phyloP scores from a whole-genome alignment of 2,329 filamentous ascomycete species.

The Colletotrichum sp. region DNA sequence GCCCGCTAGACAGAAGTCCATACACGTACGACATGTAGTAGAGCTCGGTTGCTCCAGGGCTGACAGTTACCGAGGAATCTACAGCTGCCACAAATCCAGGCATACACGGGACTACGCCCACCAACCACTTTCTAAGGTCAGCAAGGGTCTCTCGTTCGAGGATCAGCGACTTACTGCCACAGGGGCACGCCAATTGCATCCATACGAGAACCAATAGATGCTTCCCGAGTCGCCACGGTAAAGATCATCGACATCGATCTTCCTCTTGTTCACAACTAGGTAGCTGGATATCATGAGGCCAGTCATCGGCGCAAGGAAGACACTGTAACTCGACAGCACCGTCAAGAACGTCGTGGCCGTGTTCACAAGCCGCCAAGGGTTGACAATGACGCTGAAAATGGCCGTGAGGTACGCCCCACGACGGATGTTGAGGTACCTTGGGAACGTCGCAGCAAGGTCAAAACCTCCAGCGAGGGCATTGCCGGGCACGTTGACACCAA shows the following conservation, averaged over 20 bases:
- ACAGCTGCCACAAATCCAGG: conserved; percentile 48
- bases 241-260: conserved; percentile 40
- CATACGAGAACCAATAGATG: conserved; percentile 46
- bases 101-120: conserved; percentile 42
- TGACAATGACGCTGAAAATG: conserved; percentile 38
- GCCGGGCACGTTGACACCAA: conserved; percentile 41
- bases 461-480: conserved; percentile 44
- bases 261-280: conserved; percentile 34
- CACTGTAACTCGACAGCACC: conserved; percentile 39
- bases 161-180: conserved; percentile 36
- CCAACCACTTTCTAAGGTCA: conserved; percentile 36
- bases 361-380: conserved; percentile 43
- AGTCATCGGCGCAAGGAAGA: conserved; percentile 44
- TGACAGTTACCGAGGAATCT: conserved; percentile 34
- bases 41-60: conserved; percentile 40
- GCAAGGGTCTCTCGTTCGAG: not conserved
- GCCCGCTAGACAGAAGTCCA: conserved; percentile 38
- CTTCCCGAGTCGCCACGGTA: conserved; percentile 33
- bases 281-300: conserved; percentile 44
- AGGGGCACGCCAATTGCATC: conserved; percentile 45
- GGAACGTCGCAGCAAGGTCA: conserved; percentile 42
- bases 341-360: conserved; percentile 40
- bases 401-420: conserved; percentile 41
- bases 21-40: conserved; percentile 45
- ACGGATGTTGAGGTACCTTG: conserved; percentile 42